Evolutionary conservation across 2,329 filamentous ascomycete genomes (phyloP), one percentile per base, ranked within the genome.

Genomic region (Clathrospora elynae): DNA sequence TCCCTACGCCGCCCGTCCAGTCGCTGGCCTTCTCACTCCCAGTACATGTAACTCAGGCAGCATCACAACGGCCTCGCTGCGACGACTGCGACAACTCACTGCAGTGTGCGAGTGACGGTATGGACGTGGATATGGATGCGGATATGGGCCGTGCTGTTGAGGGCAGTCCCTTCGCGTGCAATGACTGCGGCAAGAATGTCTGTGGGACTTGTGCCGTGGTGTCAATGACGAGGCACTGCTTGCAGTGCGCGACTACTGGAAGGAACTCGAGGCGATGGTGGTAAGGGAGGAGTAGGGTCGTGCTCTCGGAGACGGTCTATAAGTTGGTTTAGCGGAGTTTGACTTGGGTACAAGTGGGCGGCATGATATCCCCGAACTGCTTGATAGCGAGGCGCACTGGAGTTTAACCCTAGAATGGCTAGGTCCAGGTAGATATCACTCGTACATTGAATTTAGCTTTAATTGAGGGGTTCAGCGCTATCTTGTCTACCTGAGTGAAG

Each of bases 1-100:
- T 77, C 2, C 54, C 67, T 6, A 64, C 68, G 11, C 56, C 64
- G 3, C 66, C 60, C 5, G 59, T 66, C 2, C 56, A 60, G 12
- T 32, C 56, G 13, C 46, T 47, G 7, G 23, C 51, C 22, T 58
- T 58, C 40, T 35, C 51, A 3, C 43, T 37, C n/a, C 45, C 57
- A 19, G 33, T 46, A n/a, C 43, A 42, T 37, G 43, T 34, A 22
- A 11, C 43, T 7, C 51, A 50, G 17, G 2, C 42, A 6, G 25
- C 12, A 1, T 18, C 32, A 16, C 48, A 56, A 6, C 41, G 46
- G 4, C 54, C 61, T 42, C 60, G 61, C 9, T 77, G 75, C 45
- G 73, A 76, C 12, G 74, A 76, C 47, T 77, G 75, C 57, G 73
- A 77, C 36, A 38, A 63, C 6, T 11, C 42, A 3, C 44, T 77